Percentiles rank a stretch among this genome's conserved stretches.
phyloP scores from a whole-genome alignment of 495 filamentous ascomycete genomes.

The Neurospora hispaniola region DNA sequence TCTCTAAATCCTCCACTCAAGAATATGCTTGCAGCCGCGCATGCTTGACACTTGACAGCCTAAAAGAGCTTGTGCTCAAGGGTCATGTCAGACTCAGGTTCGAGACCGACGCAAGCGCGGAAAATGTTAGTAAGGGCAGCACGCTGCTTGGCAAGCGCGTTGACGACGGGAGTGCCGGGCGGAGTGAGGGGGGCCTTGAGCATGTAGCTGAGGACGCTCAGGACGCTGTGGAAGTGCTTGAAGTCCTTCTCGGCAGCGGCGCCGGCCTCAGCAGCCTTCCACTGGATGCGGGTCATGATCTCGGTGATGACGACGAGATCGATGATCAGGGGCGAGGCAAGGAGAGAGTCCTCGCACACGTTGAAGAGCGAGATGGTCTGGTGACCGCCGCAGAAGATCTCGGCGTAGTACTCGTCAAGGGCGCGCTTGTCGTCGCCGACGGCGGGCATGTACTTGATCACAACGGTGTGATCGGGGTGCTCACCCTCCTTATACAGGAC shows the following conservation, averaged over 20 bases:
- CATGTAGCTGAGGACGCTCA: slow-evolving; percentile 98
- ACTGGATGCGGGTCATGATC: slow-evolving; percentile 96
- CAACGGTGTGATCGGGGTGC: slow-evolving; percentile 81
- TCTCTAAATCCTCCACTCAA: not conserved
- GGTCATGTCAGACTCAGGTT: slow-evolving; percentile 98
- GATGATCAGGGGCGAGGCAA: slow-evolving; percentile 97
- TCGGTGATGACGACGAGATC: slow-evolving; percentile 86
- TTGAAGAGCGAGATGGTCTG: slow-evolving; percentile 98
- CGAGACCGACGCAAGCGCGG: slow-evolving; percentile 92
- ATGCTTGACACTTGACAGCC: not conserved
- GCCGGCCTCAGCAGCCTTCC: slow-evolving; percentile 53
- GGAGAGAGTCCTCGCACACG: slow-evolving; percentile 95
- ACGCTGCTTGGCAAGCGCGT: slow-evolving; percentile 93
- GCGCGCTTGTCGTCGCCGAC: slow-evolving; percentile 99
- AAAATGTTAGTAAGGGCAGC: slow-evolving; percentile 95
- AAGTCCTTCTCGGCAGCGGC: slow-evolving; percentile 55
- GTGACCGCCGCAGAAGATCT: slow-evolving; percentile 98
- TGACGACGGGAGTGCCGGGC: slow-evolving; percentile 91
- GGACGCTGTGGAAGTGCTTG: slow-evolving; percentile 92
- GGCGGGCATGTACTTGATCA: slow-evolving; percentile 98
- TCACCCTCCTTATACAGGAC: slow-evolving; percentile 83
- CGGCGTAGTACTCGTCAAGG: slow-evolving; percentile 96
- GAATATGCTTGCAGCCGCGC: not conserved
- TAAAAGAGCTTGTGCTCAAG: slow-evolving; percentile 96
- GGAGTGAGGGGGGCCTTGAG: slow-evolving; percentile 96